Evolutionary conservation across 2,329 filamentous ascomycete species (phyloP), one percentile per base, ranked within the genome.

Genomic region (Fusarium denticulatum): DNA sequence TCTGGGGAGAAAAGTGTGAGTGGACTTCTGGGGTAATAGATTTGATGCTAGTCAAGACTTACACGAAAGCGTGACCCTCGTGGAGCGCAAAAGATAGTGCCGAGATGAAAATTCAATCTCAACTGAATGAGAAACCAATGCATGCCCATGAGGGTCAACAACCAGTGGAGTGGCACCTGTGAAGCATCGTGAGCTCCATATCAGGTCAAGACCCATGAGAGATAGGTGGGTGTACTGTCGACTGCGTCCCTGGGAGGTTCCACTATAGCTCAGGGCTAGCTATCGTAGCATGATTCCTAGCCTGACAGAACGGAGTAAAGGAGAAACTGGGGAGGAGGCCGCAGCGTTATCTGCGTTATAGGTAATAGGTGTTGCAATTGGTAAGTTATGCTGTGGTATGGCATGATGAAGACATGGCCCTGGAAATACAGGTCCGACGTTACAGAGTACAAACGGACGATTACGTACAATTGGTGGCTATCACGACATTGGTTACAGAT

Each of bases 111-210:
- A 67, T 64, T 50, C 46, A 76, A 71, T 67, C 57, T 65, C 71
- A 56, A 47, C 55, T 66, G 57, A 71, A 65, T 67, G 50, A 58
- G 36, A 64, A 69, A 60, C 66, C 56, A 56, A 52, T 62, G 45
- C 49, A 52, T 62, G 53, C 55, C 52, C 64, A 64, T 58, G 36
- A 65, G 60, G 56, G 56, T 34, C 60, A 20, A 40, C 37, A 30
- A 37, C 52, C 46, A 65, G 55, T 64, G 67, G 67, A 57, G 68
- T 71, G 57, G 63, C 53, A 30, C 46, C 60, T 52, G 50, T 76
- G 76, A 77, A 66, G 76, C 68, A 78, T 77, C 76, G 74, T 76
- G 71, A 74, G 73, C 63, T 67, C 74, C 67, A 43, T 63, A 72
- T 52, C 34, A 63, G 60, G 69, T 60, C 58, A 60, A 61, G 65